Evolutionary conservation across 257 asterid species (phyloP), one percentile per base, ranked within the genome.

Genomic region (Solanum neorickii): DNA sequence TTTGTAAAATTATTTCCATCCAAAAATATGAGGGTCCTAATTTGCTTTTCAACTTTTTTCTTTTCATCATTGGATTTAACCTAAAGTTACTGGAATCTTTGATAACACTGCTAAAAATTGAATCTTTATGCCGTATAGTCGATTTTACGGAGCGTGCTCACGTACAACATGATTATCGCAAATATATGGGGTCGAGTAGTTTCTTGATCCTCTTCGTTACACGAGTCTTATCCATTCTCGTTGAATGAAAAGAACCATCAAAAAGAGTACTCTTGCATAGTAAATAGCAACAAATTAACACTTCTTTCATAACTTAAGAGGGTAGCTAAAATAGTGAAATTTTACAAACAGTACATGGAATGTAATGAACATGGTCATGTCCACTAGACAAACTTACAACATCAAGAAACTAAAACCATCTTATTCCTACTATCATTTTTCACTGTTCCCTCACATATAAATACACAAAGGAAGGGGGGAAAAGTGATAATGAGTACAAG

Each of bases 231-330:
- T 59, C 25, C 5, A 59, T 59, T 59, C 27, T 60, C 14, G 3
- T 20, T 3, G 25, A 69, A 23, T 20, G 72, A 33, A 23, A 52
- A 73, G 12, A 86, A 87, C 21, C 87, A 87, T 69, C 29, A 87
- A 27, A 10, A 86, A 27, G 18, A 80, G 74, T 68, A 33, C 16
- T 68, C 88, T 84, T 66, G 85, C 78, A 84, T 75, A 85, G 85
- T 78, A 66, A 87, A 84, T 82, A 31, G 8, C 88, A 86, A 86
- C 90, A 90, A 21, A 72, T 35, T 35, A 72, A 88, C 86, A 66
- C 9, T 44, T 86, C 65, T 27, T 89, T 82, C 90, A 49, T 75
- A 86, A 29, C 65, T 20, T 68, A 15, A 74, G 31, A 21, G 72
- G n/a, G 72, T 60, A 65, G 29, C 16, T 39, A 77, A 68, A 83